Base-by-base conservation (phyloP, 2,329 filamentous ascomycete genomes). In the Zymoseptoria tritici region DNA sequence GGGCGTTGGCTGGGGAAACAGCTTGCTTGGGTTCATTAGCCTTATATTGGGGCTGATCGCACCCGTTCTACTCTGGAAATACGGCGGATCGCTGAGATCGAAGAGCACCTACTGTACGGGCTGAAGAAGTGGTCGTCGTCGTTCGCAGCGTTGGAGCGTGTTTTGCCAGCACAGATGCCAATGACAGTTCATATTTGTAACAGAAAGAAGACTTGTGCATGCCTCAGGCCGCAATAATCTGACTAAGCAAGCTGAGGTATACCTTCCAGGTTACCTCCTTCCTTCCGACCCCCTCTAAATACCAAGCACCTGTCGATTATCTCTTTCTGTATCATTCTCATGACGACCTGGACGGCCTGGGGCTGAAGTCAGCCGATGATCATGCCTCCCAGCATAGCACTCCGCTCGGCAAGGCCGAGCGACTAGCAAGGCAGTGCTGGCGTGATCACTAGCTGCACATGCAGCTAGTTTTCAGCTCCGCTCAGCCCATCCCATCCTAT, bases 1-100 rank as follows among this genome's bases (percentile, higher is more conserved):
- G 22, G 73, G 72, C 0, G 73, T 73, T 53, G 75, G 75, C 0
- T 76, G 74, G 74, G 72, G 72, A 46, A 77, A 76, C 58, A 63
- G 57, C 13, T n/a, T 67, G 21, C 54, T 68, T 31, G 67, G 57
- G 1, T 66, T 68, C n/a, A 58, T 66, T 9, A 58, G 54, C 22
- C 53, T 65, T 51, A 58, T 59, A 3, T 21, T 68, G 29, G 64
- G 61, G 2, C 55, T 63, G 9, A 54, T 60, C 6, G 62, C 60
- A 20, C 65, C 66, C n/a, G 50, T 68, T 13, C 19, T 66, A 50
- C 52, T 68, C 16, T 67, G 64, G 66, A 59, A 56, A 9, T 66
- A 62, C 58, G 62, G 64, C n/a, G 52, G 49, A 26, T 62, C 54
- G 60, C 49, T 64, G 16, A 53, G 66, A 20, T 60, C 60, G 4